A percentile compares a stretch with the other conserved stretches of the same genome.
Evolutionary conservation across 352 stramenopile genomes (phyloP).

Genomic region (Thalassiosira oceanica): DNA sequence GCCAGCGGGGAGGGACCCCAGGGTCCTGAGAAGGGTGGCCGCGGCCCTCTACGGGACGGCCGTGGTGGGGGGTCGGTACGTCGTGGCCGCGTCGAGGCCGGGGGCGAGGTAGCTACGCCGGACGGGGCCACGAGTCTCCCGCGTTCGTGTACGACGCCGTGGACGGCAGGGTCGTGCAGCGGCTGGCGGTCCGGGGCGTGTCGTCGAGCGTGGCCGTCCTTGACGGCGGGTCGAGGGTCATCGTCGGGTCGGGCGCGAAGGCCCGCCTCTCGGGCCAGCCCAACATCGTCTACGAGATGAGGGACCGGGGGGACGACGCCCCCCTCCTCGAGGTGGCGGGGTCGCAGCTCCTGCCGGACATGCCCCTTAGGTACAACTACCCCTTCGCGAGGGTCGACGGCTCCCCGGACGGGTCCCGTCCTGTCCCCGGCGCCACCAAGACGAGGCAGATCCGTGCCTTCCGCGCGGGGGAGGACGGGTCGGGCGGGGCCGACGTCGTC

Average conservation of each 20-base stretch:
- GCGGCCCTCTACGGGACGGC: too few species aligned
- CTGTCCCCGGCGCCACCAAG: background rate
- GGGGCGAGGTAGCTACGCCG: too few species aligned
- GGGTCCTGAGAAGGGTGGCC: too few species aligned
- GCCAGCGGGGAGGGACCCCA: too few species aligned
- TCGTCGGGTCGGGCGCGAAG: slow-evolving; percentile 3
- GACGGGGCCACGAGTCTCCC: too few species aligned
- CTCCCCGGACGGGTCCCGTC: background rate
- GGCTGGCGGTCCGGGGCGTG: background rate
- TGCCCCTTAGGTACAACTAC: background rate
- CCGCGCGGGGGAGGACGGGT: background rate
- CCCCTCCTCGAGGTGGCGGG: background rate
- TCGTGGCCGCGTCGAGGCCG: too few species aligned
- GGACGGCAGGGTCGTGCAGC: background rate
- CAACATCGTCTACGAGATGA: slow-evolving; percentile 1
- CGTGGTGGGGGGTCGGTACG: too few species aligned
- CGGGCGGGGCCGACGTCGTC: background rate
- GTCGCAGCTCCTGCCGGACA: slow-evolving; percentile 3
- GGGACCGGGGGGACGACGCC: background rate
- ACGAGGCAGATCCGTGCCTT: slow-evolving; percentile 10
- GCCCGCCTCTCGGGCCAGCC: background rate
- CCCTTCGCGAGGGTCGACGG: background rate
- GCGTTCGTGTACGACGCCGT: slow-evolving; percentile 10
- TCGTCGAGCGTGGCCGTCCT: slow-evolving; percentile 11
- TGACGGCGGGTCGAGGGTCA: background rate